These are phyloP conservation scores for Ophiostoma tasmaniense DNA, from an alignment of 2,329 filamentous ascomycete genomes.

Conservation along the genomic window DNA sequence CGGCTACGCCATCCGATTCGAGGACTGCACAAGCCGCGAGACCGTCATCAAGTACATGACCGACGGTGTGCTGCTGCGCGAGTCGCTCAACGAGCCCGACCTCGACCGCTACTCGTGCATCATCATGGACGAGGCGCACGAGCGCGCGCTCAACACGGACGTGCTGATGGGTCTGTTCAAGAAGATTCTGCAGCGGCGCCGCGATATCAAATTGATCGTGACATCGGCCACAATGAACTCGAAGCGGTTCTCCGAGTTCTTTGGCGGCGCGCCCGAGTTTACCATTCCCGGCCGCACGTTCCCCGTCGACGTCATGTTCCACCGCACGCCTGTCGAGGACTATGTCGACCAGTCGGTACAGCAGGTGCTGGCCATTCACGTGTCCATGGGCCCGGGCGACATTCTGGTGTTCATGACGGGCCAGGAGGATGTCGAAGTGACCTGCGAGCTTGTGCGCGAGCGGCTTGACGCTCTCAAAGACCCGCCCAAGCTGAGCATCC, in stretches of 20 bases:
- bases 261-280: conserved; percentile 91
- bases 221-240: conserved; percentile 99
- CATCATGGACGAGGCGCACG: conserved; percentile 99
- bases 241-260: conserved; percentile 92
- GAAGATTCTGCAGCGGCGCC: conserved; percentile 81
- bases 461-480: conserved; percentile 83
- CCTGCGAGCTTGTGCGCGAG: conserved; percentile 86
- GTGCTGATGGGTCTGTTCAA: conserved; percentile 97
- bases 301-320: conserved; percentile 87
- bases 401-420: conserved; percentile 99
- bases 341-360: conserved; percentile 97
- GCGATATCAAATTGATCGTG: conserved; percentile 92
- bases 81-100: conserved; percentile 86
- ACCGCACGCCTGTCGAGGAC: conserved; percentile 88
- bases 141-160: conserved; percentile 91
- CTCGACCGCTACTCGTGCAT: conserved; percentile 95
- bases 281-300: conserved; percentile 94
- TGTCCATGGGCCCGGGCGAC: conserved; percentile 86
- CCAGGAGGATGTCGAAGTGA: conserved; percentile 96
- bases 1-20: conserved; percentile 95
- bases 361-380: conserved; percentile 89
- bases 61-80: conserved; percentile 85
- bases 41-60: conserved; percentile 99
- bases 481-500: conserved; percentile 84
- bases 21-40: conserved; percentile 93